These are phyloP conservation scores for Pugionium cornutum DNA, from an alignment of 345 rosid species.

Conservation along the genomic window DNA sequence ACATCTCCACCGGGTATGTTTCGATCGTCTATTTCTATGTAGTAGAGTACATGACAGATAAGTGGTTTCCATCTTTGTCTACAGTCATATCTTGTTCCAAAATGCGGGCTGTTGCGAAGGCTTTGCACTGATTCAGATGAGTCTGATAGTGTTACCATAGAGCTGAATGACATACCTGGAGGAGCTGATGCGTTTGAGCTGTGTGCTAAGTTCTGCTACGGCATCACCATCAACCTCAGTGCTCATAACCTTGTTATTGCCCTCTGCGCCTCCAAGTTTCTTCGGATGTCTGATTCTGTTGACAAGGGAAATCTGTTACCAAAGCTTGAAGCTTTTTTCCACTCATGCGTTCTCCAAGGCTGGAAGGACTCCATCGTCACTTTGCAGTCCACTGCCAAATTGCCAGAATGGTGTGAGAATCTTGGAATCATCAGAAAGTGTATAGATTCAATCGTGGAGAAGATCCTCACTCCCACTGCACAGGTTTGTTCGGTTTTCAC, in stretches of 20 bases:
- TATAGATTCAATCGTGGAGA: slow-evolving; percentile 77
- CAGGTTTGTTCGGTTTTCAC: slow-evolving; percentile 50
- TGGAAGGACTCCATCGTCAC: slow-evolving; percentile 94
- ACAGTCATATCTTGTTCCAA: slow-evolving; percentile 87
- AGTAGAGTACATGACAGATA: background rate
- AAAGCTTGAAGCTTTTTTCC: slow-evolving; percentile 89
- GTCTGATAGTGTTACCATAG: slow-evolving; percentile 52
- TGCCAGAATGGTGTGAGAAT: slow-evolving; percentile 88
- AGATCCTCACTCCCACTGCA: slow-evolving; percentile 70
- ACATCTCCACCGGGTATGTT: slow-evolving; percentile 73
- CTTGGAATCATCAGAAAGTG: slow-evolving; percentile 84
- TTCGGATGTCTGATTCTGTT: slow-evolving; percentile 80
- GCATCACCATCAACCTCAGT: slow-evolving; percentile 81
- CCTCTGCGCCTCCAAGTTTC: slow-evolving; percentile 89
- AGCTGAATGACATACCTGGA: slow-evolving; percentile 89
- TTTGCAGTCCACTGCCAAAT: slow-evolving; percentile 59
- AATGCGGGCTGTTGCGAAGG: slow-evolving; percentile 76
- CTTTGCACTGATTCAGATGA: slow-evolving; percentile 56
- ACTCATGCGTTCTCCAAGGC: slow-evolving; percentile 84
- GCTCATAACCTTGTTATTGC: slow-evolving; percentile 83
- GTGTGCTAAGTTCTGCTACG: slow-evolving; percentile 95
- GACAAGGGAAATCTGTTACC: slow-evolving; percentile 76
- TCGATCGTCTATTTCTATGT: background rate
- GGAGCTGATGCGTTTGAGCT: slow-evolving; percentile 92
- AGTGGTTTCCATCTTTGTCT: slow-evolving; percentile 42